Percentiles rank a stretch among this genome's conserved stretches.
These are phyloP conservation scores for Russula emetica DNA, from an alignment of 768 basidiomycete species.

Conservation along the genomic window DNA sequence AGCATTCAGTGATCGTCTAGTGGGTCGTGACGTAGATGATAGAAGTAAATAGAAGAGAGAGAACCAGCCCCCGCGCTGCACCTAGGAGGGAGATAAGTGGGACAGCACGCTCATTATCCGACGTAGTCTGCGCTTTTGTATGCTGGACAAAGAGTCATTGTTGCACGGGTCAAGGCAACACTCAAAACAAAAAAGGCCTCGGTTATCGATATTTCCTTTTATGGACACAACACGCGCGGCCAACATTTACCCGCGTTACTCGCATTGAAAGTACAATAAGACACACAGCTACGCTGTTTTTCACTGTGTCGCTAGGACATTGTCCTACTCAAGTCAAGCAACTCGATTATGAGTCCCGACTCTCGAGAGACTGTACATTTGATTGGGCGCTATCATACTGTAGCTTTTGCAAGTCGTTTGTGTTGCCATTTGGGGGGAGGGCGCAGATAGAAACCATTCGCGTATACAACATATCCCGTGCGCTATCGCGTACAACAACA, in stretches of 20 bases:
- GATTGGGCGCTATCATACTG: too few species aligned
- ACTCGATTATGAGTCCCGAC: too few species aligned
- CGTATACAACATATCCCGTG: too few species aligned
- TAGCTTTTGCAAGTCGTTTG: too few species aligned
- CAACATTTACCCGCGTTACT: not conserved
- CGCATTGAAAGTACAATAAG: too few species aligned
- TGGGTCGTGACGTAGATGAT: slow-evolving; percentile 9
- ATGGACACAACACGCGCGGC: slow-evolving; percentile 7
- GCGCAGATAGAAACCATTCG: too few species aligned
- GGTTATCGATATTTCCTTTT: slow-evolving; percentile 9
- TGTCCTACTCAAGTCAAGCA: too few species aligned
- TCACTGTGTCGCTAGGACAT: too few species aligned
- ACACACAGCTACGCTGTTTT: too few species aligned
- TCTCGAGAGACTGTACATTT: too few species aligned
- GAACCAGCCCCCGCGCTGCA: slow-evolving; percentile 13
- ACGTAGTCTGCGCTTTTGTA: slow-evolving; percentile 5
- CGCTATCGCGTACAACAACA: too few species aligned
- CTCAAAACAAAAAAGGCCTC: slow-evolving; percentile 3
- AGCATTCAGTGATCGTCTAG: slow-evolving; percentile 14
- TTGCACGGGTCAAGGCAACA: not conserved
- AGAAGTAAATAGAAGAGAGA: slow-evolving; percentile 11
- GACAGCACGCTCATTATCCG: not conserved
- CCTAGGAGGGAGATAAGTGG: not conserved
- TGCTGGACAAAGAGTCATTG: slow-evolving; percentile 3
- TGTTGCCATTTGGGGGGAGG: too few species aligned